These are phyloP conservation scores for Chalaropsis ovoidea DNA, from an alignment of 2,329 filamentous ascomycete genomes.

Conservation along the genomic window DNA sequence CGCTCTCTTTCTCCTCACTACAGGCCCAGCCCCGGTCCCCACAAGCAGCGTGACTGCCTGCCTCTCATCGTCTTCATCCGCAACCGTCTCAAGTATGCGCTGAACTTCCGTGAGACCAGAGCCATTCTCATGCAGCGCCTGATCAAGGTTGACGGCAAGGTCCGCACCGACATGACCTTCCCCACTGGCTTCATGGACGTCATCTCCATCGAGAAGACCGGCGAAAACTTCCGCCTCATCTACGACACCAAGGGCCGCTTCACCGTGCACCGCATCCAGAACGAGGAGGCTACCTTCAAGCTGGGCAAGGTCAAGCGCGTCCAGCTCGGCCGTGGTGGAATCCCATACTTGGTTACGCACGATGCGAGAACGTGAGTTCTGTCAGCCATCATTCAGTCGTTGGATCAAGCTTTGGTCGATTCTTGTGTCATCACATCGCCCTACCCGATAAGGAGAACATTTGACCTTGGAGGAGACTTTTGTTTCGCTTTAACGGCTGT, in stretches of 20 bases:
- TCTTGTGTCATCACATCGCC: slow-evolving; percentile 29
- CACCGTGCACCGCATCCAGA: slow-evolving; percentile 98
- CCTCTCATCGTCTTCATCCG: slow-evolving; percentile 98
- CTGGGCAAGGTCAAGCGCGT: slow-evolving; percentile 99
- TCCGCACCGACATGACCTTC: slow-evolving; percentile 97
- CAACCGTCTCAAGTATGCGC: slow-evolving; percentile 95
- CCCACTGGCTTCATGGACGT: slow-evolving; percentile 99
- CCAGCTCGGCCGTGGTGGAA: slow-evolving; percentile 97
- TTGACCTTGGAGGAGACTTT: slow-evolving; percentile 28
- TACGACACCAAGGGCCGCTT: slow-evolving; percentile 99
- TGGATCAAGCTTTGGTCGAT: slow-evolving; percentile 97
- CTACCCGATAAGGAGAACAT: slow-evolving; percentile 24
- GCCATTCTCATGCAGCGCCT: slow-evolving; percentile 99
- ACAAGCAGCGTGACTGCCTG: slow-evolving; percentile 99
- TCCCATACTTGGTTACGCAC: slow-evolving; percentile 99
- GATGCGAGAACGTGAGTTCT: slow-evolving; percentile 99
- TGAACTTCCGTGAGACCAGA: slow-evolving; percentile 96
- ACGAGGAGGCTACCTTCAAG: slow-evolving; percentile 99
- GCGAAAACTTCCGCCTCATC: slow-evolving; percentile 99
- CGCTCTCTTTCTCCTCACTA: slow-evolving; percentile 6
- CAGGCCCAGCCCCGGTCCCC: slow-evolving; percentile 70
- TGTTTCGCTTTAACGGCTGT: slow-evolving; percentile 44
- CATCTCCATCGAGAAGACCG: slow-evolving; percentile 98
- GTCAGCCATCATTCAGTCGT: slow-evolving; percentile 98
- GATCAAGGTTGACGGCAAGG: slow-evolving; percentile 99